Evolutionary conservation across 139 green algal genomes (phyloP).

Genomic region (Tetradesmus lagerheimii): DNA sequence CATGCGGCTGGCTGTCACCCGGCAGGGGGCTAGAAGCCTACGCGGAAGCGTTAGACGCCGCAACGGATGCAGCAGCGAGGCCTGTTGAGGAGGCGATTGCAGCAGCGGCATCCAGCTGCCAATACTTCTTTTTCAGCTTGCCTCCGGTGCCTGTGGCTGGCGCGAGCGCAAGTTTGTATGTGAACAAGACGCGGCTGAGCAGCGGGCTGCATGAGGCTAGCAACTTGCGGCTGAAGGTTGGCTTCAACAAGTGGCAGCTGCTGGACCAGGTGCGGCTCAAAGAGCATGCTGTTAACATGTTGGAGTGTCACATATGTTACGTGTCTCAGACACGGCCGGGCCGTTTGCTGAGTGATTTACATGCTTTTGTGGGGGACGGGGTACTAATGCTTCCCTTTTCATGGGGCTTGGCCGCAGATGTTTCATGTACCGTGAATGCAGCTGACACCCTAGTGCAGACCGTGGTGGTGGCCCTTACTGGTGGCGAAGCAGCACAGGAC

Average conservation of each 20-base stretch:
- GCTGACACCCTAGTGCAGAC: no score
- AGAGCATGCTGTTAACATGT: no score
- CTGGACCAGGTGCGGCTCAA: neutral
- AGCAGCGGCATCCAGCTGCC: neutral
- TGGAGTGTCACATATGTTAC: no score
- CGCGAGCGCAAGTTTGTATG: neutral
- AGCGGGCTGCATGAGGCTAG: neutral
- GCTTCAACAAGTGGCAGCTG: constrained; percentile 8
- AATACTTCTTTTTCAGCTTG: neutral
- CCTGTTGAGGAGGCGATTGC: neutral
- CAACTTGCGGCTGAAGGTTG: neutral
- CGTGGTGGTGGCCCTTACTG: no score
- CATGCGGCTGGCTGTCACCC: neutral
- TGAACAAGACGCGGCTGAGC: neutral
- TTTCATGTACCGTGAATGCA: no score
- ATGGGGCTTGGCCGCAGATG: no score
- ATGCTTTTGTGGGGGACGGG: no score
- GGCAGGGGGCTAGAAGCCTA: neutral
- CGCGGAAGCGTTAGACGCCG: neutral
- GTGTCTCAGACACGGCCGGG: no score
- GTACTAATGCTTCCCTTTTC: no score
- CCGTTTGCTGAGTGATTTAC: no score
- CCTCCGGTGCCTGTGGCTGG: neutral
- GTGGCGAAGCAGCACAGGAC: no score
- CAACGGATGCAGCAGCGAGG: neutral